These are phyloP conservation scores for Phytopythium kandeliae DNA, from an alignment of 352 stramenopile genomes.

Conservation along the genomic window DNA sequence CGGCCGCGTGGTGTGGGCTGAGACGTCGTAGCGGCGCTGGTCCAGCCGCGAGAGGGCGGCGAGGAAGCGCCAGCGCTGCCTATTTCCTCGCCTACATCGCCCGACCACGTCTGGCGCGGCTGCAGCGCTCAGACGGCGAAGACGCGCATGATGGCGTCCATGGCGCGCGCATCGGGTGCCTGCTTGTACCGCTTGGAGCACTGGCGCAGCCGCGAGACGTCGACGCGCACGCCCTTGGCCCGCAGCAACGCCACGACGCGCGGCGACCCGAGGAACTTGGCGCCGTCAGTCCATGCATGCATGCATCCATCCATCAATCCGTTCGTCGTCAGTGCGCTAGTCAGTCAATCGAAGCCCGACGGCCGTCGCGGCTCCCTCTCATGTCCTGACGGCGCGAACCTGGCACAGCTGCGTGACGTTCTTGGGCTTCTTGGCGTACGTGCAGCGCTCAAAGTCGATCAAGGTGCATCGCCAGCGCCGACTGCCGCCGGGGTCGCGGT, in stretches of 20 bases:
- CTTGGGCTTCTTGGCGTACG: slow-evolving; percentile 55
- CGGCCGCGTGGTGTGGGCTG: slow-evolving; percentile 26
- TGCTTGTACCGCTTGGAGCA: slow-evolving; percentile 68
- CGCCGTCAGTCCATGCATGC: not conserved
- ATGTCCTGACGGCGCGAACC: slow-evolving; percentile 27
- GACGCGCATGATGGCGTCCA: slow-evolving; percentile 35
- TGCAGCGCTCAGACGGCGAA: slow-evolving; percentile 38
- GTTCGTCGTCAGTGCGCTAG: no score
- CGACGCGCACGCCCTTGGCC: slow-evolving; percentile 32
- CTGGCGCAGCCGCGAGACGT: slow-evolving; percentile 42
- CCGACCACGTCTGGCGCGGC: no score
- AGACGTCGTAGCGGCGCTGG: not conserved
- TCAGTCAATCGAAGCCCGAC: not conserved
- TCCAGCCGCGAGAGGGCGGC: not conserved
- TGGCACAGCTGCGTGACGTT: slow-evolving; percentile 79
- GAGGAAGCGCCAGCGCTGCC: not conserved
- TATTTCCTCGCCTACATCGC: not conserved
- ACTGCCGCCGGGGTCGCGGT: no score
- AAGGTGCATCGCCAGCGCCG: slow-evolving; percentile 59
- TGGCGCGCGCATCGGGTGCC: slow-evolving; percentile 22
- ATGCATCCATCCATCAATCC: not conserved
- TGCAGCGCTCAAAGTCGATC: slow-evolving; percentile 78
- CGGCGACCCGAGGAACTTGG: slow-evolving; percentile 59
- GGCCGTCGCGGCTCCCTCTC: no score
- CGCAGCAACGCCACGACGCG: slow-evolving; percentile 46